phyloP scores from a whole-genome alignment of 805 yeast genomes.

The Wickerhamomyces sydowiorum region DNA sequence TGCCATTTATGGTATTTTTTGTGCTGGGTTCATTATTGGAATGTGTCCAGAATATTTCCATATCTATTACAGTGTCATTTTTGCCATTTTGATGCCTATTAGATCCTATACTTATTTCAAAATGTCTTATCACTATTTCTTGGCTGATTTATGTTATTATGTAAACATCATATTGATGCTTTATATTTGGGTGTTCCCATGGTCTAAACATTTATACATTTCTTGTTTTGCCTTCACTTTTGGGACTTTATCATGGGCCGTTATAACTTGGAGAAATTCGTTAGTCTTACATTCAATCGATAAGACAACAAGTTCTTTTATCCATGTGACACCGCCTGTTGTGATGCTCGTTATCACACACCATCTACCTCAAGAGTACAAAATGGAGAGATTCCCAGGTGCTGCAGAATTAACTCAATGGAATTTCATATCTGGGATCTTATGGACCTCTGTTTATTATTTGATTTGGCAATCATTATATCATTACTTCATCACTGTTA shows the following conservation, averaged over 20 bases:
- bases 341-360: conserved; percentile 85
- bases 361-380: conserved; percentile 46
- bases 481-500: conserved; percentile 87
- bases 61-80: conserved; percentile 58
- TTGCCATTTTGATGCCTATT: conserved; percentile 70
- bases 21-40: conserved; percentile 74
- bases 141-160: conserved; percentile 92
- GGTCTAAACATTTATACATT: conserved; percentile 64
- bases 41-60: conserved; percentile 74
- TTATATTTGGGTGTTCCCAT: conserved; percentile 81
- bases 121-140: conserved; percentile 72
- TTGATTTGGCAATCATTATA: conserved; percentile 86
- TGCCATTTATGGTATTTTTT: conserved; percentile 61
- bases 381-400: conserved; percentile 67
- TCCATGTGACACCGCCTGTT: conserved; percentile 86
- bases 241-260: conserved; percentile 91
- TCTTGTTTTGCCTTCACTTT: conserved; percentile 81
- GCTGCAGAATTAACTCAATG: conserved; percentile 64
- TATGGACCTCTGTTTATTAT: conserved; percentile 78
- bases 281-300: conserved; percentile 88
- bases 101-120: conserved; percentile 79
- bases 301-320: conserved; percentile 85
- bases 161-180: conserved; percentile 66
- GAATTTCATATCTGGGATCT: conserved; percentile 64
- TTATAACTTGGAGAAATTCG: conserved; percentile 93